Base-by-base conservation (phyloP, 768 basidiomycete genomes). In the Naganishia antarctica region DNA sequence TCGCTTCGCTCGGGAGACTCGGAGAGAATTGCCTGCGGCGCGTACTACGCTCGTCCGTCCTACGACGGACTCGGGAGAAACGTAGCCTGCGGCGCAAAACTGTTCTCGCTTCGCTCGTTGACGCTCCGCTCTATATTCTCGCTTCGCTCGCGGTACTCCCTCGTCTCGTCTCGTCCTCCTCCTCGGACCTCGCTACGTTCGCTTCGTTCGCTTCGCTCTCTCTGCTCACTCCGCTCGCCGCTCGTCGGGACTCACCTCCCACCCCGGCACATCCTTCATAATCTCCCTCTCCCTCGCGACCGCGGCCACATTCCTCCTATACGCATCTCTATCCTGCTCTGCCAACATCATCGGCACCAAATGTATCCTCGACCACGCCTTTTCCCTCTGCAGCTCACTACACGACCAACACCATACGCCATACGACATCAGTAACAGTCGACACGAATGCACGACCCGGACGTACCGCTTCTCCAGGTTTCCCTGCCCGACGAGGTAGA, bases 301-400 rank as follows among this genome's bases (percentile, higher is more conserved):
- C 51, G 85, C 85, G n/a, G 89, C 91, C 73, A 86, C 84, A 72
- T 86, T 80, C 41, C 90, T 84, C 66, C 90, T 83, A 81, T 89
- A 91, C 62, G 83, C 81, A 76, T 93, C 91, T 61, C 96, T 87
- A 80, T 99, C 94, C 4, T 86, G 86, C 77, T 99, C 94, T 41
- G 94, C 94, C 70, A 93, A 82, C 48, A 99, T 82, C 63, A 97
- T 77, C 11, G 94, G 96, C 32, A 92, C 87, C 34, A 96, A 84
- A 80, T 98, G 86, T 74, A 99, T 91, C 68, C 94, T 85, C 64
- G 92, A 89, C 94, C 94, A 97, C 37, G 86, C 85, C 79, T 88
- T 87, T 81, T 99, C 94, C 68, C 94, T 84, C 76, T 88, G 82
- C 44, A 98, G 82, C 80, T 99, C 94, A 79, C 94, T 98, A 21